These are phyloP conservation scores for Penicillium salamii DNA, from an alignment of 495 filamentous ascomycete species.

Conservation along the genomic window DNA sequence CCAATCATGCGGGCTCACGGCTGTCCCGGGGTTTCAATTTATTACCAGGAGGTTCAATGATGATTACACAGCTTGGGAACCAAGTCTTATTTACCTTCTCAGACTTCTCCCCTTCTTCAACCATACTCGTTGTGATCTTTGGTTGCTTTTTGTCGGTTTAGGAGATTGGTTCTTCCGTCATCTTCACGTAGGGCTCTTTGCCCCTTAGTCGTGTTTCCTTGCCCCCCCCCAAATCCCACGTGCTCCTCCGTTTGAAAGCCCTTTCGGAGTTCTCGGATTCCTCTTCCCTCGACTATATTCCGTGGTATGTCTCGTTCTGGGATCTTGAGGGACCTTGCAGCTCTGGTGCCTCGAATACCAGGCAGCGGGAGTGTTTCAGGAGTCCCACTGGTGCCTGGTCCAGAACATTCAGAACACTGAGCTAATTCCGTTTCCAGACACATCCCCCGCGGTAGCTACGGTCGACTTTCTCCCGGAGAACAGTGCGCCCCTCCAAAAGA, in stretches of 20 bases:
- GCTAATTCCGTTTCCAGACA: slow-evolving; percentile 1
- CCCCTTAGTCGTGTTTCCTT: slow-evolving; percentile 8
- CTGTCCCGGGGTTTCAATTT: slow-evolving; percentile 2
- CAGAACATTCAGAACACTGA: slow-evolving; percentile 8
- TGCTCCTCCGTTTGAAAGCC: slow-evolving; percentile 18
- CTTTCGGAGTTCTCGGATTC: slow-evolving; percentile 27
- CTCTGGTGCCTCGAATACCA: neutral
- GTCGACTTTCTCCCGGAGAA: neutral
- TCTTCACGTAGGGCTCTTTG: slow-evolving; percentile 7
- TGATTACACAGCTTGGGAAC: neutral
- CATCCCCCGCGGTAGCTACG: slow-evolving; percentile 5
- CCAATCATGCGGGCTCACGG: neutral
- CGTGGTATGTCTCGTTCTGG: slow-evolving; percentile 16
- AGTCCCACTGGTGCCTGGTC: slow-evolving; percentile 1
- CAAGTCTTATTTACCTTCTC: slow-evolving; percentile 9
- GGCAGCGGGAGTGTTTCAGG: neutral
- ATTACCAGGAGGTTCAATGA: slow-evolving; percentile 23
- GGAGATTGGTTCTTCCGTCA: slow-evolving; percentile 7
- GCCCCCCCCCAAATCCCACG: slow-evolving; percentile 22
- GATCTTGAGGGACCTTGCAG: neutral
- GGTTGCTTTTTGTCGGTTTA: neutral
- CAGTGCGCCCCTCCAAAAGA: no score
- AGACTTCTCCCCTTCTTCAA: slow-evolving; percentile 6
- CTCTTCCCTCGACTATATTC: slow-evolving; percentile 10
- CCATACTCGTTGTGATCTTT: neutral